Conservation (phyloP, 192 early-diverging fungal genomes). For the Linnemannia zychae region DNA sequence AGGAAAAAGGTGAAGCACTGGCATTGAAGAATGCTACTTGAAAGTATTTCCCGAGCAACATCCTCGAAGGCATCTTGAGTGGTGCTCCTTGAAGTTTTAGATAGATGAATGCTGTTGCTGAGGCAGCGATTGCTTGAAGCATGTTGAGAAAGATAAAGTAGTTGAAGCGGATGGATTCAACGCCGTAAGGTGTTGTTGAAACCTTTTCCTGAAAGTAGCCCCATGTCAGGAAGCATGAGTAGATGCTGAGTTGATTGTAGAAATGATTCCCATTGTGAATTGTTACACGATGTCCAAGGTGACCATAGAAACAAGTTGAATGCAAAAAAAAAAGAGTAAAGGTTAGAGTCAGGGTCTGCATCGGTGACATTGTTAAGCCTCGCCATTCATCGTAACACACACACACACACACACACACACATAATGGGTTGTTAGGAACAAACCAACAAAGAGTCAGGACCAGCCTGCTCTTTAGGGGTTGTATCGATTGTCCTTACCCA, state of each 20-base stretch:
- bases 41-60: constrained; percentile 74
- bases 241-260: constrained; percentile 77
- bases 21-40: constrained; percentile 84
- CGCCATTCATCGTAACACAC: neutral
- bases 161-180: constrained; percentile 74
- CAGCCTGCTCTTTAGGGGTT: neutral
- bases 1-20: constrained; percentile 91
- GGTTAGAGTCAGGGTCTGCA: neutral
- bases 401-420: neutral
- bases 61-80: constrained; percentile 50
- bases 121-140: constrained; percentile 85
- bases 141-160: constrained; percentile 96
- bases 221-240: constrained; percentile 97
- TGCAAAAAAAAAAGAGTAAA: neutral
- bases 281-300: neutral
- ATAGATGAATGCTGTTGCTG: constrained; percentile 82
- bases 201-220: constrained; percentile 95
- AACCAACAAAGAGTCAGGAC: no score
- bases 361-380: neutral
- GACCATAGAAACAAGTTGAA: neutral
- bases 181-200: constrained; percentile 85
- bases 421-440: no score
- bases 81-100: constrained; percentile 67
- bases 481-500: constrained; percentile 27
- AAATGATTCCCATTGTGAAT: neutral